Evolutionary conservation across 1,139 yeast genomes (phyloP).

Genomic region (Meyerozyma athensensis): DNA sequence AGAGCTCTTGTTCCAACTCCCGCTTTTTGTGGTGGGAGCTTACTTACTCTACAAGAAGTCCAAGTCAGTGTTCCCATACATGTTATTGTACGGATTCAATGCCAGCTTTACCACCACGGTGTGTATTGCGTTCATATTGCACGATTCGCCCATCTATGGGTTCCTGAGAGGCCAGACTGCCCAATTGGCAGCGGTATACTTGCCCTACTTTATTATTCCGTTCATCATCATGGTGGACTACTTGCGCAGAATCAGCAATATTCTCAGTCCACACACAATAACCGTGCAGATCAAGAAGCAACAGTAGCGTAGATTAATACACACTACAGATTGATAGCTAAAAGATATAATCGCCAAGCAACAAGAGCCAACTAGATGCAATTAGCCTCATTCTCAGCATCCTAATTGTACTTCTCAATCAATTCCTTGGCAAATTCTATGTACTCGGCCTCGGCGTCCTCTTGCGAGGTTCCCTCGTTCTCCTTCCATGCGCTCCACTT

Average conservation of each 20-base stretch:
- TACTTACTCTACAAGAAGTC: conserved; percentile 13
- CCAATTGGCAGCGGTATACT: conserved; percentile 49
- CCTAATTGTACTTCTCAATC: conserved; percentile 42
- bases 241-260: not conserved
- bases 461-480: conserved; percentile 78
- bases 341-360: no score
- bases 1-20: conserved; percentile 73
- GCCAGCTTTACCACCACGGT: conserved; percentile 70
- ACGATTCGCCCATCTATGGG: conserved; percentile 28
- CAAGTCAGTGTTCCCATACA: conserved; percentile 40
- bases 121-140: conserved; percentile 47
- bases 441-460: conserved; percentile 86
- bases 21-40: conserved; percentile 56
- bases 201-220: conserved; percentile 69
- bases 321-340: no score
- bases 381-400: not conserved
- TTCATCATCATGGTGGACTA: conserved; percentile 47
- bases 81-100: conserved; percentile 69
- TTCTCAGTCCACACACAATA: no score
- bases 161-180: conserved; percentile 30
- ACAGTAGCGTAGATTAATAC: no score
- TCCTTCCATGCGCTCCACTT: conserved; percentile 98
- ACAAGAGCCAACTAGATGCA: not conserved
- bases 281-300: no score
- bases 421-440: conserved; percentile 70